Conservation (phyloP, 768 basidiomycete genomes). For the Termitomyces sp. region DNA sequence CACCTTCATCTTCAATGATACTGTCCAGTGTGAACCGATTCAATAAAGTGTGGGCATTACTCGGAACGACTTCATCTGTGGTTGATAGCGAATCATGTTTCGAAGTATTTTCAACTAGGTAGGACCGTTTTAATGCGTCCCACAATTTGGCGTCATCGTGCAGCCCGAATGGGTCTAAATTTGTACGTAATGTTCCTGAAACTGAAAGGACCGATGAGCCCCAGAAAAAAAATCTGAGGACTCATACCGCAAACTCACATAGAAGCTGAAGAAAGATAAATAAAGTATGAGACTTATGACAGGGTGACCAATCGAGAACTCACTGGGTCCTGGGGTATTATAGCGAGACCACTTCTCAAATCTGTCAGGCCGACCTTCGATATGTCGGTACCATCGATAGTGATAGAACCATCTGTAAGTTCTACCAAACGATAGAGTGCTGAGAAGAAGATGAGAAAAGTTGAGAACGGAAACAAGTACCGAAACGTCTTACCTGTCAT, state of each 20-base stretch:
- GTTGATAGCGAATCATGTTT: conserved; percentile 24
- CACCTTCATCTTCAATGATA: conserved; percentile 82
- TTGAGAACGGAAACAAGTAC: background rate
- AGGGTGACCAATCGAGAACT: conserved; percentile 22
- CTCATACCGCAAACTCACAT: conserved; percentile 31
- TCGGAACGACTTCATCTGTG: conserved; percentile 31
- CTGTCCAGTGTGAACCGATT: conserved; percentile 81
- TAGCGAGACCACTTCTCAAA: conserved; percentile 63
- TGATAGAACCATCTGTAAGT: conserved; percentile 67
- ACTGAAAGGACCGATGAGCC: conserved; percentile 26
- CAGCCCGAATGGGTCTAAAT: conserved; percentile 85
- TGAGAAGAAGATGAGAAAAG: conserved; percentile 14
- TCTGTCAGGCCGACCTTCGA: conserved; percentile 76
- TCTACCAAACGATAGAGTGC: conserved; percentile 87
- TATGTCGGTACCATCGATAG: conserved; percentile 82
- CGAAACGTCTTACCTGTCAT: conserved; percentile 55
- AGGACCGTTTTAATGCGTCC: conserved; percentile 84
- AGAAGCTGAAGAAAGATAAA: conserved; percentile 33
- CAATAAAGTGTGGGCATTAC: conserved; percentile 42
- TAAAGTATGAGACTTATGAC: background rate
- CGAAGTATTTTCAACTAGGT: conserved; percentile 61
- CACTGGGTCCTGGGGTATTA: conserved; percentile 84
- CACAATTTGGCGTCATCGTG: conserved; percentile 80
- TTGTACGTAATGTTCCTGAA: conserved; percentile 79
- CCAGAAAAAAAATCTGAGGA: conserved; percentile 6